Evolutionary conservation across 345 rosid species (phyloP), one percentile per base, ranked within the genome.

Genomic region (Litchi chinensis): DNA sequence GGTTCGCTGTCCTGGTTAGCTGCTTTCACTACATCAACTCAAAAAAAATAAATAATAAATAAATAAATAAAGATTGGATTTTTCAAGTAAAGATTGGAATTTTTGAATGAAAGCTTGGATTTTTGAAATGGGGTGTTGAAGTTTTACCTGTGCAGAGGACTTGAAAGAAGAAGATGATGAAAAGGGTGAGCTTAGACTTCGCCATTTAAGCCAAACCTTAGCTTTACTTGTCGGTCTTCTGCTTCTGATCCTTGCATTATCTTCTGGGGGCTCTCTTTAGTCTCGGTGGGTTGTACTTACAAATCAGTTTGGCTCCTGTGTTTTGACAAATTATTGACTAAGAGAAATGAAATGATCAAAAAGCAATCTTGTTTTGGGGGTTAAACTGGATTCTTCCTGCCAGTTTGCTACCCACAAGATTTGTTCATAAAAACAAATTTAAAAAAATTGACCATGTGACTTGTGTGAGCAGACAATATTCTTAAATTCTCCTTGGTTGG

Each of bases 171-270:
- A 87, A 63, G 79, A 85, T n/a, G 87, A 83, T 5, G 40, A 79
- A 12, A 69, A 80, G 46, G 73, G 82, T 46, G 80, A 83, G 75
- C 82, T 78, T 88, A 91, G 87, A 84, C 84, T 40, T 64, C 81
- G 88, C 90, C 97, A 93, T 91, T 88, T 90, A 81, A 87, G 88
- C 83, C 84, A 86, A 88, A 78, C 81, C 79, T 75, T 78, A 88
- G 83, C 52, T 83, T 83, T 70, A 65, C 76, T 65, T 76, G 83
- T 79, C 76, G 85, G 21, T 83, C 90, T 77, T 86, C 91, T 24
- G 82, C 60, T 85, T 85, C 92, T 73, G 81, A 86, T 76, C 84
- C 88, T 86, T 81, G 95, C 98, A 93, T 94, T 90, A 94, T 89
- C 94, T 85, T 84, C 69, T 16, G 41, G 21, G 46, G 68, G 8